Conservation (phyloP, 352 stramenopile species). For the Phytophthora podocarpi region DNA sequence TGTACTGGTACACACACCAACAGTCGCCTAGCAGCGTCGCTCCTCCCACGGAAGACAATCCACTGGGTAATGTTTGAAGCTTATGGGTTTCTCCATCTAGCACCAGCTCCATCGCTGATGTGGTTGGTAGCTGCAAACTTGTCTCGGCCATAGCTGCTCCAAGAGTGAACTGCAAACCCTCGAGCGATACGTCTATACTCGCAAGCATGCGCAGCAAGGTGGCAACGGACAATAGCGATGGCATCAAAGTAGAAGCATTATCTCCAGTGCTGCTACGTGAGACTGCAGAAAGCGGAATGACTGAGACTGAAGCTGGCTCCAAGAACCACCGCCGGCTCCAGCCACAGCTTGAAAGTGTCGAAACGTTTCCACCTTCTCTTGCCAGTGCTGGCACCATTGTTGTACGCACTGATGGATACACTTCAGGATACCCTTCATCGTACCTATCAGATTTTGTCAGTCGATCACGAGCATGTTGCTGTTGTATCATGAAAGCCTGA, state of each 20-base stretch:
- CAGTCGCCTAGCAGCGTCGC: too few relatives aligned
- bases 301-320: not conserved
- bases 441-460: too few relatives aligned
- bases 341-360: not conserved
- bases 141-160: not conserved
- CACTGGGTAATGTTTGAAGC: too few relatives aligned
- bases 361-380: not conserved
- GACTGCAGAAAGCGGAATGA: not conserved
- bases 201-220: conserved; percentile 1
- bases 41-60: too few relatives aligned
- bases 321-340: conserved; percentile 7
- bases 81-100: too few relatives aligned
- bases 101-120: too few relatives aligned
- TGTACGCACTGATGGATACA: too few relatives aligned
- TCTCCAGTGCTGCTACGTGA: not conserved
- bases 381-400: not conserved
- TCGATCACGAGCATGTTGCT: not conserved
- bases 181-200: not conserved
- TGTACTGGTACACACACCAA: too few relatives aligned
- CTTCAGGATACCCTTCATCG: too few relatives aligned
- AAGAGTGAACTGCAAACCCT: not conserved
- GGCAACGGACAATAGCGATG: not conserved
- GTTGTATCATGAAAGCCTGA: not conserved
- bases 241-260: not conserved
- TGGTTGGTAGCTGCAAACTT: too few relatives aligned